These are phyloP conservation scores for Coemansia sp. DNA, from an alignment of 192 early-diverging fungal genomes.

Conservation along the genomic window DNA sequence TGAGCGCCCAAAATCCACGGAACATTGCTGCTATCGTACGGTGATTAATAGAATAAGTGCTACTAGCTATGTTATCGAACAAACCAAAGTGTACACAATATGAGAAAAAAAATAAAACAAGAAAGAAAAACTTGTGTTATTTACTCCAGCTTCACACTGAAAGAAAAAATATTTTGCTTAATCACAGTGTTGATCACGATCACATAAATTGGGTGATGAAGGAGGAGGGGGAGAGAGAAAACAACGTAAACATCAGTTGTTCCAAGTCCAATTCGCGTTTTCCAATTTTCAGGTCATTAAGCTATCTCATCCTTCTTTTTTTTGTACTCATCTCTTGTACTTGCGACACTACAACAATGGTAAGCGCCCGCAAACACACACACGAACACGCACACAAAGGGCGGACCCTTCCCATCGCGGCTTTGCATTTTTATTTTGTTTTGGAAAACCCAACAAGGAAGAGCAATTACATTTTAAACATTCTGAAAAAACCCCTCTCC, in stretches of 20 bases:
- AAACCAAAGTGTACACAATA: background rate
- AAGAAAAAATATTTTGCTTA: too few relatives aligned
- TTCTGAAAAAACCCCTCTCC: too few relatives aligned
- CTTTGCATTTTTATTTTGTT: too few relatives aligned
- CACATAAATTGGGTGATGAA: too few relatives aligned
- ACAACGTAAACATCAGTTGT: background rate
- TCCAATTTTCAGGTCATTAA: background rate
- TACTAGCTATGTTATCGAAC: background rate
- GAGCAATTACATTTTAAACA: too few relatives aligned
- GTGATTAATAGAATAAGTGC: background rate
- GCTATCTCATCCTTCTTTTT: background rate
- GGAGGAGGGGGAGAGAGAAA: background rate
- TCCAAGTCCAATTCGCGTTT: background rate
- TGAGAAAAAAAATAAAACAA: background rate
- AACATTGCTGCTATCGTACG: slow-evolving; percentile 25
- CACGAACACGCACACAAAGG: too few relatives aligned
- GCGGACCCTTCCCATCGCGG: too few relatives aligned
- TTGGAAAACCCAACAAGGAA: background rate
- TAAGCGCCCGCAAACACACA: background rate
- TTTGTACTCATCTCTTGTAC: background rate
- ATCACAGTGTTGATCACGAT: too few relatives aligned
- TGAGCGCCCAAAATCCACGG: slow-evolving; percentile 67
- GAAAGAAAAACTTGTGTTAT: background rate
- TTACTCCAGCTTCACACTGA: too few relatives aligned
- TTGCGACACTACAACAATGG: background rate